Conservation (phyloP, 192 early-diverging fungal species). For the Coemansia sp. region DNA sequence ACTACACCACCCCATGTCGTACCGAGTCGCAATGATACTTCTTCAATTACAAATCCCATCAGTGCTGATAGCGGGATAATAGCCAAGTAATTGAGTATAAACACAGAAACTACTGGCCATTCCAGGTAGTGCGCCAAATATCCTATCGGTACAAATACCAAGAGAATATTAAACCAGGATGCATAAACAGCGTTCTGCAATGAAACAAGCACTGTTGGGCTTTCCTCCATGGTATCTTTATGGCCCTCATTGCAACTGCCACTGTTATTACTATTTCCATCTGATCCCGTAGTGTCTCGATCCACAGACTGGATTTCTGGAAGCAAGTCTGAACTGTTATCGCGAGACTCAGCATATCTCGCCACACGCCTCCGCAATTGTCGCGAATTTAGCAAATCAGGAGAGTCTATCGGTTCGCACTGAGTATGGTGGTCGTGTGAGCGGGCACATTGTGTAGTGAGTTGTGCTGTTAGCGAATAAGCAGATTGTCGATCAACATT, state of each 20-base stretch:
- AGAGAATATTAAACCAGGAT: slow-evolving; percentile 67
- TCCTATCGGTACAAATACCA: slow-evolving; percentile 80
- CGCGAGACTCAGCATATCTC: slow-evolving; percentile 15
- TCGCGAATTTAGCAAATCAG: slow-evolving; percentile 46
- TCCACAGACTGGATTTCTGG: slow-evolving; percentile 1
- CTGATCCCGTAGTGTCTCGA: not conserved
- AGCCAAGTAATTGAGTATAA: slow-evolving; percentile 84
- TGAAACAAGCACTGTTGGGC: slow-evolving; percentile 18
- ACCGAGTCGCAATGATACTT: slow-evolving; percentile 67
- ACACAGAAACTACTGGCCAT: slow-evolving; percentile 67
- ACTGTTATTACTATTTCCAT: not conserved
- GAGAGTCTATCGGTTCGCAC: slow-evolving; percentile 19
- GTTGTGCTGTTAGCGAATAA: slow-evolving; percentile 5
- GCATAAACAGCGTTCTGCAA: slow-evolving; percentile 37
- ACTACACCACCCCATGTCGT: slow-evolving; percentile 66
- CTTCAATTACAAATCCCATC: slow-evolving; percentile 86
- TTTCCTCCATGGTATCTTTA: not conserved
- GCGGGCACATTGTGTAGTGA: slow-evolving; percentile 9
- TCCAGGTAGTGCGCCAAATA: slow-evolving; percentile 61
- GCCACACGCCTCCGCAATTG: slow-evolving; percentile 43
- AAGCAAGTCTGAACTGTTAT: not conserved
- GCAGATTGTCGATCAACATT: not conserved
- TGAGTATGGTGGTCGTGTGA: slow-evolving; percentile 7
- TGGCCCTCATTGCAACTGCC: slow-evolving; percentile 4
- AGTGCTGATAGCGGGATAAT: slow-evolving; percentile 88